These are phyloP conservation scores for Capronia coronata DNA, from an alignment of 2,329 filamentous ascomycete genomes.

Conservation along the genomic window DNA sequence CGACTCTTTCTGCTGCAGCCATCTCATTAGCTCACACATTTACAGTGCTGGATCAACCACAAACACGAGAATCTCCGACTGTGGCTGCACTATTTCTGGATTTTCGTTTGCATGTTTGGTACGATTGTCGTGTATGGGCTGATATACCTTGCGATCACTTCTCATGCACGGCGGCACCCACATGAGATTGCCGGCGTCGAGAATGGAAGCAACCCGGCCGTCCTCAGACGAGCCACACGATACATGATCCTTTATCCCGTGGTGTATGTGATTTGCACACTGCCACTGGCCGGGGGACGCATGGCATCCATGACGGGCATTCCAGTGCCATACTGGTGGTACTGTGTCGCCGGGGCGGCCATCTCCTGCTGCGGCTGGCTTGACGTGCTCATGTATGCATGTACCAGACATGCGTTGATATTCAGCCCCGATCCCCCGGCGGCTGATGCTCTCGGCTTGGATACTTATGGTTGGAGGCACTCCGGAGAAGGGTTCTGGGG, in stretches of 20 bases:
- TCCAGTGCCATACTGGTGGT: constrained; percentile 36
- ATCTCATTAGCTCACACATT: constrained; percentile 5
- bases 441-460: constrained; percentile 20
- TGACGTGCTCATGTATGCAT: constrained; percentile 53
- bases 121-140: constrained; percentile 45
- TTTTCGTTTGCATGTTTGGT: constrained; percentile 49
- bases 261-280: constrained; percentile 55
- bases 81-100: constrained; percentile 50
- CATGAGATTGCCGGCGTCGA: constrained; percentile 29
- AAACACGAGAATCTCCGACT: constrained; percentile 42
- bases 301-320: constrained; percentile 37
- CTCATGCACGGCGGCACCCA: constrained; percentile 5
- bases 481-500: constrained; percentile 16
- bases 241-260: constrained; percentile 46
- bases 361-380: constrained; percentile 55
- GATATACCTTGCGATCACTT: constrained; percentile 28
- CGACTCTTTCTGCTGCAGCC: background rate
- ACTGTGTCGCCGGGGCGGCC: constrained; percentile 49
- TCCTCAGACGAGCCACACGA: constrained; percentile 39
- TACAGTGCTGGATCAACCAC: constrained; percentile 47
- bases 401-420: constrained; percentile 52
- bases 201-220: constrained; percentile 34
- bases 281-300: constrained; percentile 53
- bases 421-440: constrained; percentile 42
- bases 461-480: constrained; percentile 23